A percentile compares a stretch with the other conserved stretches of the same genome.
phyloP scores from a whole-genome alignment of 2,329 filamentous ascomycete genomes.

The Hymenoscyphus repandus region DNA sequence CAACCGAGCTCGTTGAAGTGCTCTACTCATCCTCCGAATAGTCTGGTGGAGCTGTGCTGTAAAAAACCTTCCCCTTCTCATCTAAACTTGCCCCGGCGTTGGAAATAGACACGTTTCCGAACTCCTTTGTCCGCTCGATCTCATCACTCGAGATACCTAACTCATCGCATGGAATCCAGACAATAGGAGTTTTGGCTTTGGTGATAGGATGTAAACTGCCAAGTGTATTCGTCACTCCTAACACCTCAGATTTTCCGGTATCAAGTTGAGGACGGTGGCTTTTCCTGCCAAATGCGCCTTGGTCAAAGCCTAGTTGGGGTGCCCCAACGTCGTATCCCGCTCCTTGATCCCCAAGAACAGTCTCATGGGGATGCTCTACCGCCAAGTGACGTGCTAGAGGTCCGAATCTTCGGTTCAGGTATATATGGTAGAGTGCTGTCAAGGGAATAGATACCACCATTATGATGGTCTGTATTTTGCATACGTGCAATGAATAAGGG shows the following conservation, averaged over 20 bases:
- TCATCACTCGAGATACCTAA: slow-evolving; percentile 87
- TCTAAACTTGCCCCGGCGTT: slow-evolving; percentile 87
- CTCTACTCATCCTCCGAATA: too few relatives aligned
- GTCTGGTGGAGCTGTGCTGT: too few relatives aligned
- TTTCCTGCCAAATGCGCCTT: background rate
- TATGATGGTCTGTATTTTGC: slow-evolving; percentile 18
- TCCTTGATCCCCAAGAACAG: too few relatives aligned
- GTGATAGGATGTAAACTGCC: too few relatives aligned
- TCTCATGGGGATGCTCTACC: background rate
- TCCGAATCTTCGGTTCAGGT: background rate
- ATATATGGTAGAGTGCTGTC: slow-evolving; percentile 20
- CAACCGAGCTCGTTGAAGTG: too few relatives aligned
- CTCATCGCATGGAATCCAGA: slow-evolving; percentile 90
- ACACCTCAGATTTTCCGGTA: slow-evolving; percentile 66
- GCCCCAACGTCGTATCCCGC: too few relatives aligned
- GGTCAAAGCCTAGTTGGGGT: background rate
- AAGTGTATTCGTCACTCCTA: background rate
- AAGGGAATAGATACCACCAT: slow-evolving; percentile 18
- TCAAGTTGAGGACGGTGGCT: slow-evolving; percentile 40
- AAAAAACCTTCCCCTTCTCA: slow-evolving; percentile 50
- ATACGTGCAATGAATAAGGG: slow-evolving; percentile 12
- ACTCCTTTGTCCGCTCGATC: slow-evolving; percentile 55
- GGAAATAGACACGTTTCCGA: slow-evolving; percentile 64
- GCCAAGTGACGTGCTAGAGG: background rate
- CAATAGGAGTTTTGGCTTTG: slow-evolving; percentile 49